Base-by-base conservation (phyloP, 1,284 basidiomycete genomes). In the Leccinum fallax region DNA sequence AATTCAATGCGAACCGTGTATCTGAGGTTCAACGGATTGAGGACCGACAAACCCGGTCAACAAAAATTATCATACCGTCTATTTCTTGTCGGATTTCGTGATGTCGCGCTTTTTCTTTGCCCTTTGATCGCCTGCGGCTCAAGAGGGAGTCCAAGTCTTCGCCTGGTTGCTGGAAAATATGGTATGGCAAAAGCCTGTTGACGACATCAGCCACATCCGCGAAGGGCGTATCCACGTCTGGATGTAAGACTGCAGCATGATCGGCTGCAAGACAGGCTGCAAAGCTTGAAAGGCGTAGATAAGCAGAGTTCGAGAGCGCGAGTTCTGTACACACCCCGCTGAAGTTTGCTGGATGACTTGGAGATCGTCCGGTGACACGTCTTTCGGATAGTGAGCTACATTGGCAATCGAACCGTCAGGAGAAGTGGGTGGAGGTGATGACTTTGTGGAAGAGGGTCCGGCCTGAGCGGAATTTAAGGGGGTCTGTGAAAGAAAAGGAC, bases 181-280 rank as follows among this genome's bases (percentile, higher is more conserved):
- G 90, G 71, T 90, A 93, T 0, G 90, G 90, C 26, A 93, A 75
- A 16, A 93, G 78, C 57, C 90, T 81, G 16, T 82, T 80, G 24
- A 92, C 78, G 2, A 80, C 87, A 70, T 93, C 91, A 5, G 76
- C 69, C 11, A 80, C 74, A 69, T 89, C 84, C 21, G 67, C 62
- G 67, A 93, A 93, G 2, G 90, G 86, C 0, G 85, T 79, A 59
- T 91, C 88, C 32, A 84, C 79, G 66, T 92, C 86, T 30, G 90
- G 89, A 61, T 84, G 79, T 49, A 85, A 69, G 11, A 83, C 83
- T 15, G 80, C 76, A 43, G 78, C 76, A 59, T 91, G 90, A 74
- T 93, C 90, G 51, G 80, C 75, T 2, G 80, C 81, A 57, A 92
- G 78, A 66, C 80, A 80, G 26, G 80, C 72, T 49, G 81, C 77